Base-by-base conservation (phyloP, 2,329 filamentous ascomycete genomes). In the Colletotrichum incanum region DNA sequence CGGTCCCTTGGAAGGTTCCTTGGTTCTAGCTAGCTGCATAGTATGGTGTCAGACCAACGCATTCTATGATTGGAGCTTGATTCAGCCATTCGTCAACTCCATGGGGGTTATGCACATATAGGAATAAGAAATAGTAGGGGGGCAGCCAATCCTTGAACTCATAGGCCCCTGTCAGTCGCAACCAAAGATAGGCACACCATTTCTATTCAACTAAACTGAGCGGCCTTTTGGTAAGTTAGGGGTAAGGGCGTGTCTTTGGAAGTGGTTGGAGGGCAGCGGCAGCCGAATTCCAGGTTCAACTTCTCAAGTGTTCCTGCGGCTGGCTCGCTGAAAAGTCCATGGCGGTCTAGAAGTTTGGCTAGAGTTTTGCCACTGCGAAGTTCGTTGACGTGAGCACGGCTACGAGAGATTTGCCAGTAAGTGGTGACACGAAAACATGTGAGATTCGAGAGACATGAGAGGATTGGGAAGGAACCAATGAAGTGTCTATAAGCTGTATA, bases 151-250 rank as follows among this genome's bases (percentile, higher is more conserved):
- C n/a, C 34, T 23, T 50, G n/a, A 8, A 23, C 60, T 52, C 34
- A 41, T n/a, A 39, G 18, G 41, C 47, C 60, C 60, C 45, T 54
- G 60, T 18, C n/a, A 41, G 23, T 28, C 31, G 31, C 49, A 6
- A 18, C 34, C 18, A 16, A 9, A 52, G 47, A 26, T 16, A 41
- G 16, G 31, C 47, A 63, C 60, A 63, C 60, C 60, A 63, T 23
- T 7, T 11, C 34, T n/a, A n/a, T 37, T 3, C 18, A 8, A 8
- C 2, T 1, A n/a, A 11, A n/a, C n/a, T 8, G 9, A 14, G 16
- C 50, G 20, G 31, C 3, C 28, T 34, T 23, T 2, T 1, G 6
- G 18, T 54, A 2, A 12, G 18, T 5, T 11, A 18, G 6, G 18
- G 20, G 1, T 34, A 20, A 16, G 28, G 12, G 18, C 1, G 9